These are phyloP conservation scores for Gynandropsis gynandra DNA, from an alignment of 345 rosid species.

Conservation along the genomic window DNA sequence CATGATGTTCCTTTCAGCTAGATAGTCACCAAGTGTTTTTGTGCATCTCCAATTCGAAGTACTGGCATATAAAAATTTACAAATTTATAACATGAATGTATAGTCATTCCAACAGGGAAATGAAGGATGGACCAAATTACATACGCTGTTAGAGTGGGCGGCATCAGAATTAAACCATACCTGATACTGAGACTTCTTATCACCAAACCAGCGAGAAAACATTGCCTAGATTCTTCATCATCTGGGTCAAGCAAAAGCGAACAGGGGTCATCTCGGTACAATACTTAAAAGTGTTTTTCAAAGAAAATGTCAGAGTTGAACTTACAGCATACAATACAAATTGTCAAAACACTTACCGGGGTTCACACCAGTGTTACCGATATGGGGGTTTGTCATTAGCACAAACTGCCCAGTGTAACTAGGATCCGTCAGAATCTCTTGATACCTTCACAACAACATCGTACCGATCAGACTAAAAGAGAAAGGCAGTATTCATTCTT, in stretches of 20 bases:
- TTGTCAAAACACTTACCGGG: conserved; percentile 43
- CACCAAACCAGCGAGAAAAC: conserved; percentile 88
- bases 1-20: conserved; percentile 84
- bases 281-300: neutral
- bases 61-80: conserved; percentile 29
- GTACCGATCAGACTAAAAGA: neutral
- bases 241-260: conserved; percentile 29
- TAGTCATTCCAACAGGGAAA: conserved; percentile 1
- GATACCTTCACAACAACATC: conserved; percentile 55
- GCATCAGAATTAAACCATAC: conserved; percentile 22
- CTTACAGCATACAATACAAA: neutral
- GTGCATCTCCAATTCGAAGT: conserved; percentile 94
- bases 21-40: conserved; percentile 65
- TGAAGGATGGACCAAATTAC: neutral
- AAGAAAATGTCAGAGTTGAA: neutral
- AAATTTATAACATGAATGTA: neutral
- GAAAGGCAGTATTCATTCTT: neutral
- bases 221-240: conserved; percentile 84
- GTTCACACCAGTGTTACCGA: conserved; percentile 96
- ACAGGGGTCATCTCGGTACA: no score
- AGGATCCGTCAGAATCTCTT: conserved; percentile 95
- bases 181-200: conserved; percentile 77
- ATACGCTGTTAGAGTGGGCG: neutral
- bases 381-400: conserved; percentile 94
- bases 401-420: conserved; percentile 98